Evolutionary conservation across 345 rosid genomes (phyloP).

Genomic region (Rhizophora mangle): DNA sequence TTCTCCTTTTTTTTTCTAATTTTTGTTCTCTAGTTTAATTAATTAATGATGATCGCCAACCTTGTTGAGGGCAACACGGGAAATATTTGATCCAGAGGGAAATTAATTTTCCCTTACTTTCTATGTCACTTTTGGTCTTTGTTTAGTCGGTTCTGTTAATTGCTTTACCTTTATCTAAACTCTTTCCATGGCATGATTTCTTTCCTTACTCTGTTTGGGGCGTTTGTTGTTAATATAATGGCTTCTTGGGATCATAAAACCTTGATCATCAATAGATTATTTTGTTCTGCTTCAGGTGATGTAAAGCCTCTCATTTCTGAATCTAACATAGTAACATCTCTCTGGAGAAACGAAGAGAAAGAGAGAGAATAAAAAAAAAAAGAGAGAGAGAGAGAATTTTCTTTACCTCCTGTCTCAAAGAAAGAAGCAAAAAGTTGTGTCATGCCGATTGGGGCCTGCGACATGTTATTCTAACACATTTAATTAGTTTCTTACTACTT

Average conservation of each 20-base stretch:
- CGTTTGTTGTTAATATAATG: background rate
- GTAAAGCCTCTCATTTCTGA: background rate
- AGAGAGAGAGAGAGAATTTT: conserved; percentile 2
- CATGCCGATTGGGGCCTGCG: conserved; percentile 14
- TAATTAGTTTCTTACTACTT: conserved; percentile 11
- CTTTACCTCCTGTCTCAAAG: conserved; percentile 33
- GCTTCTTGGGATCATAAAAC: background rate
- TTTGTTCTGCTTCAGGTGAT: background rate
- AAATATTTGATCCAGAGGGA: conserved; percentile 31
- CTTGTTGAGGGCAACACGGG: conserved; percentile 34
- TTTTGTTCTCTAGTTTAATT: conserved; percentile 25
- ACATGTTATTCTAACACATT: conserved; percentile 39
- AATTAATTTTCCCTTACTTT: conserved; percentile 10
- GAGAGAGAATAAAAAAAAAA: background rate
- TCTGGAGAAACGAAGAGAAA: background rate
- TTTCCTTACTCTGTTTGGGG: background rate
- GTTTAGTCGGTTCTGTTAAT: background rate
- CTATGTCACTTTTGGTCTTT: background rate
- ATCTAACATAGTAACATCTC: background rate
- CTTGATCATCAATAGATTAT: background rate
- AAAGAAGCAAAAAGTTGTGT: conserved; percentile 46
- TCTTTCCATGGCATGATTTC: background rate
- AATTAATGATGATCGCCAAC: conserved; percentile 31
- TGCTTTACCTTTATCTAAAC: background rate
- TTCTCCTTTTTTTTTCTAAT: conserved; percentile 16